These are phyloP conservation scores for Ganoderma multipileum DNA, from an alignment of 1,284 basidiomycete species.

Conservation along the genomic window DNA sequence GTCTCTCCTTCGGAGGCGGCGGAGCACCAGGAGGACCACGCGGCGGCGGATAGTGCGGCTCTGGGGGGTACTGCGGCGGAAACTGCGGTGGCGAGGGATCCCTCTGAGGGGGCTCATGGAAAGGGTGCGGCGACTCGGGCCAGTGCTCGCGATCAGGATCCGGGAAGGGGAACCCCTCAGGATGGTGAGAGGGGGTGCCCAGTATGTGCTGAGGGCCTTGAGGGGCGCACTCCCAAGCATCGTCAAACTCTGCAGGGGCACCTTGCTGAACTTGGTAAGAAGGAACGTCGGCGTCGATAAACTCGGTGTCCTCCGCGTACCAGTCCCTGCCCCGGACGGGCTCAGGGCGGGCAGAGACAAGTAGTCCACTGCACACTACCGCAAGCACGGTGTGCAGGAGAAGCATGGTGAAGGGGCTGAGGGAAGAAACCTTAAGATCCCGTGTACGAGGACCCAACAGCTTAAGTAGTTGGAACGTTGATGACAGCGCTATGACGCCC, in stretches of 20 bases:
- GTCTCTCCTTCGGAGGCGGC: slow-evolving; percentile 4
- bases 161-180: slow-evolving; percentile 1
- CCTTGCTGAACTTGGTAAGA: neutral
- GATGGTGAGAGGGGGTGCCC: neutral
- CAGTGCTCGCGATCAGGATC: neutral
- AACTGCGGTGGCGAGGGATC: slow-evolving; percentile 18
- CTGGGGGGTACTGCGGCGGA: slow-evolving; percentile 13
- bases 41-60: slow-evolving; percentile 24
- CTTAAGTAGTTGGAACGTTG: slow-evolving; percentile 9
- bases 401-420: slow-evolving; percentile 27
- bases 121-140: slow-evolving; percentile 11
- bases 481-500: slow-evolving; percentile 11
- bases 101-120: slow-evolving; percentile 20
- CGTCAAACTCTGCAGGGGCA: neutral
- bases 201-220: slow-evolving; percentile 19
- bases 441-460: neutral
- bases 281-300: slow-evolving; percentile 4
- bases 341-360: slow-evolving; percentile 28
- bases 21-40: slow-evolving; percentile 12
- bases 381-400: slow-evolving; percentile 31
- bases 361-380: slow-evolving; percentile 31
- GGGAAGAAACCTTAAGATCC: slow-evolving; percentile 9
- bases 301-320: slow-evolving; percentile 7
- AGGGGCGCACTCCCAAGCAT: slow-evolving; percentile 11
- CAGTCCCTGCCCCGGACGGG: slow-evolving; percentile 5